Conservation (phyloP, 805 yeast species). For the Metschnikowia shivogae region DNA sequence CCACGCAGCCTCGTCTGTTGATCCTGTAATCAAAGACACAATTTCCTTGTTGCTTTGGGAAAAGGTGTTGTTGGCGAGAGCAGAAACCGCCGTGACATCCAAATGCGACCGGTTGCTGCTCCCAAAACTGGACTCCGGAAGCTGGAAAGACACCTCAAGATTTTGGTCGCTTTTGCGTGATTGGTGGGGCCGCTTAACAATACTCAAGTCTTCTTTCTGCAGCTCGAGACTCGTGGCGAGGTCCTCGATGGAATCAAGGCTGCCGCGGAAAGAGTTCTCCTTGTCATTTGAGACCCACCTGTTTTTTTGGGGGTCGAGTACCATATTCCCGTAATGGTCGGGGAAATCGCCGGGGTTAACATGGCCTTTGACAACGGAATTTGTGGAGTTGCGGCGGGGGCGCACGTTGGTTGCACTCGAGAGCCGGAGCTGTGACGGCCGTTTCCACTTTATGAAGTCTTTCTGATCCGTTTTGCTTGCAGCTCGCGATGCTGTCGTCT, state of each 20-base stretch:
- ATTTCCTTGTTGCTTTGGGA: conserved; percentile 42
- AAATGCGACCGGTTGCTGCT: neutral
- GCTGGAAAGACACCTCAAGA: conserved; percentile 39
- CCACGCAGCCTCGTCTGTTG: conserved; percentile 41
- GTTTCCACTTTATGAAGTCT: conserved; percentile 32
- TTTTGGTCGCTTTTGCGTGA: conserved; percentile 5
- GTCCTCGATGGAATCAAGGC: conserved; percentile 40
- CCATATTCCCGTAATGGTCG: conserved; percentile 32
- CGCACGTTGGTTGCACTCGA: conserved; percentile 7
- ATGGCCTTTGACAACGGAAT: conserved; percentile 23
- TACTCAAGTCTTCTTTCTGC: conserved; percentile 5
- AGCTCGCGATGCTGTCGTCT: neutral
- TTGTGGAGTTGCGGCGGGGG: neutral
- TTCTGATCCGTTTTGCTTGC: too few species aligned
- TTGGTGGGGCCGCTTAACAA: conserved; percentile 6
- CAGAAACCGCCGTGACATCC: conserved; percentile 42
- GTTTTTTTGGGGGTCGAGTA: conserved; percentile 27
- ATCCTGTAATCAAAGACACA: conserved; percentile 42
- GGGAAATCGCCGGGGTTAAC: conserved; percentile 37
- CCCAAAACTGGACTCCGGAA: conserved; percentile 25
- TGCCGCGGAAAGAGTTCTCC: conserved; percentile 22
- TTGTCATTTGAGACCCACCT: conserved; percentile 28
- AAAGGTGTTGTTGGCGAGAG: conserved; percentile 43
- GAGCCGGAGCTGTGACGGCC: conserved; percentile 34
- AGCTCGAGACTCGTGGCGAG: conserved; percentile 10